A percentile compares a stretch with the other conserved stretches of the same genome.
Conservation (phyloP, 1,139 yeast species). For the Kodamaea anthophila region DNA sequence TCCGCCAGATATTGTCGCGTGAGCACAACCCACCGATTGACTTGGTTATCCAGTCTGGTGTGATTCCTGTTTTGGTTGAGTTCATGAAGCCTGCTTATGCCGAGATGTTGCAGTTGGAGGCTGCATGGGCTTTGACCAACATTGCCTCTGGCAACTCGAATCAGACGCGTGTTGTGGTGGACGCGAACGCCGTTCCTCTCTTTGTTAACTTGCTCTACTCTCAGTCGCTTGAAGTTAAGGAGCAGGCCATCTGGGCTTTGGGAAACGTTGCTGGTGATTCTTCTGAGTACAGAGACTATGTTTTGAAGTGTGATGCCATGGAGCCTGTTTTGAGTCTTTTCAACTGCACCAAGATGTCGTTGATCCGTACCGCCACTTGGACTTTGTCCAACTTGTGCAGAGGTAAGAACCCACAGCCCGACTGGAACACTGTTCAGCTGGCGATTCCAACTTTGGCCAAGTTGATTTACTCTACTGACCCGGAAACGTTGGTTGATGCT, state of each 20-base stretch:
- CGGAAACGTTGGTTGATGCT: conserved; percentile 92
- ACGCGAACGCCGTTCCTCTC: conserved; percentile 88
- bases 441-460: conserved; percentile 92
- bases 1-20: conserved; percentile 87
- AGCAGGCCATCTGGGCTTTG: conserved; percentile 98
- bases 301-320: conserved; percentile 80
- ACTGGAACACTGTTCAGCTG: conserved; percentile 79
- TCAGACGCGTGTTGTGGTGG: conserved; percentile 87
- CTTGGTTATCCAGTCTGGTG: conserved; percentile 87
- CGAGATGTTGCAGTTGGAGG: conserved; percentile 89
- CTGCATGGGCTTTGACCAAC: conserved; percentile 98
- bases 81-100: conserved; percentile 77
- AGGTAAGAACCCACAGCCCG: conserved; percentile 94
- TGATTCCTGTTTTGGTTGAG: conserved; percentile 82
- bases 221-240: conserved; percentile 84
- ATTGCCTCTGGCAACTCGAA: conserved; percentile 93
- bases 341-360: conserved; percentile 74
- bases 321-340: conserved; percentile 78
- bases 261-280: conserved; percentile 99
- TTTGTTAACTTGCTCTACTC: conserved; percentile 80
- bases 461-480: conserved; percentile 82
- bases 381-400: conserved; percentile 93
- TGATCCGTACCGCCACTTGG: conserved; percentile 97
- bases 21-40: conserved; percentile 98
- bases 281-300: conserved; percentile 81